phyloP scores from a whole-genome alignment of 768 basidiomycete species.

The Kwoniella newhampshirensis region DNA sequence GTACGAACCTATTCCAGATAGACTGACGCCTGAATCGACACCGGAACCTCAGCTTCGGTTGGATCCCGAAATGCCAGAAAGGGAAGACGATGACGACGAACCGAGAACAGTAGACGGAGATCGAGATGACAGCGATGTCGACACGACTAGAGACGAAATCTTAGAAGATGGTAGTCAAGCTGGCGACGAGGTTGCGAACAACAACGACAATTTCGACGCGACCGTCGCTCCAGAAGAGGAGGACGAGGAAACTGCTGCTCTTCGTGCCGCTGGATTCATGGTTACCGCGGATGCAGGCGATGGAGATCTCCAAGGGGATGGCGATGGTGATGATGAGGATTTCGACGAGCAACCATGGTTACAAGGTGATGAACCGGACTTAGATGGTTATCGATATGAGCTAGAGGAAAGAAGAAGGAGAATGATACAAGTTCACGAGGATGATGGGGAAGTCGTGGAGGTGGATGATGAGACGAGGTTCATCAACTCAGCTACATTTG shows the following conservation, averaged over 20 bases:
- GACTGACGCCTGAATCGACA: slow-evolving; percentile 31
- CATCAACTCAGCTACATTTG: slow-evolving; percentile 29
- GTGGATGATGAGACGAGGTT: slow-evolving; percentile 39
- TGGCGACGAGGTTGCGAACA: neutral
- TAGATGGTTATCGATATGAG: slow-evolving; percentile 22
- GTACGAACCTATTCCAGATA: slow-evolving; percentile 34
- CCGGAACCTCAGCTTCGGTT: slow-evolving; percentile 24
- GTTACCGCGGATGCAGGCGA: slow-evolving; percentile 9
- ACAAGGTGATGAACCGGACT: slow-evolving; percentile 13
- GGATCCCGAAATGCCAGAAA: slow-evolving; percentile 1
- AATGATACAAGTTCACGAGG: slow-evolving; percentile 17
- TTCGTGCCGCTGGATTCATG: slow-evolving; percentile 17
- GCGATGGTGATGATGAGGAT: slow-evolving; percentile 19
- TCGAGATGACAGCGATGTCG: neutral
- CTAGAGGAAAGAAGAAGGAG: slow-evolving; percentile 16
- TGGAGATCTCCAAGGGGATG: slow-evolving; percentile 4
- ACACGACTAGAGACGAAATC: neutral
- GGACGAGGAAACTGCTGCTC: slow-evolving; percentile 19
- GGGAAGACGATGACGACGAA: slow-evolving; percentile 8
- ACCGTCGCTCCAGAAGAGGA: slow-evolving; percentile 11
- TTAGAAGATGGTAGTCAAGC: slow-evolving; percentile 1
- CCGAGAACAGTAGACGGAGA: slow-evolving; percentile 3
- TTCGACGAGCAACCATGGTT: slow-evolving; percentile 12
- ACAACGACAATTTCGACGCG: slow-evolving; percentile 5
- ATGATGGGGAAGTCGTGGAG: slow-evolving; percentile 29